A percentile compares a stretch with the other conserved stretches of the same genome.
phyloP scores from a whole-genome alignment of 2,329 filamentous ascomycete species.

The Aspergillus aculeatus region DNA sequence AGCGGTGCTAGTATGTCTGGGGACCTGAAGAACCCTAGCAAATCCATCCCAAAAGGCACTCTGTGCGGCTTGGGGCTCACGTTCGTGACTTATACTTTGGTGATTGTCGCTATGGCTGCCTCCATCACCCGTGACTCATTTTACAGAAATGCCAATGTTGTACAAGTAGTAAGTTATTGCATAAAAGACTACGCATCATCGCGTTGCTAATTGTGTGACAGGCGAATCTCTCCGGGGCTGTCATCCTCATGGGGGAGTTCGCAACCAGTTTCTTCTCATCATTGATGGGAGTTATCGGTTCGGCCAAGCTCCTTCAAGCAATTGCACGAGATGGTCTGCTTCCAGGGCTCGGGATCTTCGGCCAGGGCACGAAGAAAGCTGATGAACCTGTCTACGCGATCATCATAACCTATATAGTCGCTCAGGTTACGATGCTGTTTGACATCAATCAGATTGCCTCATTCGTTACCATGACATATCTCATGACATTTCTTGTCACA shows the following conservation, averaged over 20 bases:
- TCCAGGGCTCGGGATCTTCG: constrained; percentile 72
- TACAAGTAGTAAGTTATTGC: constrained; percentile 59
- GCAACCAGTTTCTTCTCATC: constrained; percentile 81
- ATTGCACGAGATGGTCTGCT: constrained; percentile 76
- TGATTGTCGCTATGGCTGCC: constrained; percentile 74
- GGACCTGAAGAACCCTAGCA: constrained; percentile 77
- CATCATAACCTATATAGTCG: constrained; percentile 69
- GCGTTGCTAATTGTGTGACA: constrained; percentile 25
- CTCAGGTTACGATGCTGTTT: constrained; percentile 76
- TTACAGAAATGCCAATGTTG: constrained; percentile 72
- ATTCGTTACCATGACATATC: constrained; percentile 85
- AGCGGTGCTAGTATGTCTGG: constrained; percentile 86
- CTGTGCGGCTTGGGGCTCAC: constrained; percentile 74
- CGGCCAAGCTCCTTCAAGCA: constrained; percentile 80
- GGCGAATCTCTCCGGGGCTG: constrained; percentile 70
- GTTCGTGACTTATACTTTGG: constrained; percentile 71
- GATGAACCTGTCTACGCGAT: constrained; percentile 79
- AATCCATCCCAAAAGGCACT: constrained; percentile 80
- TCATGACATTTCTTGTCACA: constrained; percentile 89
- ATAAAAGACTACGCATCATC: background rate
- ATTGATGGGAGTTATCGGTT: constrained; percentile 82
- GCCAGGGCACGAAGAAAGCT: constrained; percentile 66
- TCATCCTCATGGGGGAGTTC: constrained; percentile 79
- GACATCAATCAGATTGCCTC: constrained; percentile 87
- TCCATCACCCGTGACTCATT: constrained; percentile 74